Evolutionary conservation across 1,139 yeast species (phyloP), one percentile per base, ranked within the genome.

Genomic region (Geotrichum aggregatum): DNA sequence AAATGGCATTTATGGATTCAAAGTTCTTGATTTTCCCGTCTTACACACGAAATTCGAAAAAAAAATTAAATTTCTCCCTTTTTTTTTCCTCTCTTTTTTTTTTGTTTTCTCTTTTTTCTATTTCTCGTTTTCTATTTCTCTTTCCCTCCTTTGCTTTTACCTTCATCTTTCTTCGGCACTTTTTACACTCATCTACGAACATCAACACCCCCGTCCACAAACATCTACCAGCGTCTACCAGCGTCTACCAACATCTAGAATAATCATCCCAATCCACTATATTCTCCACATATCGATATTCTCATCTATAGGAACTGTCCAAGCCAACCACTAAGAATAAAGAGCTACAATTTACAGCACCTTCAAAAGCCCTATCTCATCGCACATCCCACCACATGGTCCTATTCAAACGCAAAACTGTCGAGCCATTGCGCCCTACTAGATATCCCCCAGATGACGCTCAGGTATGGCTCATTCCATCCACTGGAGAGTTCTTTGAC

Each of bases 401-500:
- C 40, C 56, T 65, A 39, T 69, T 66, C 58, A 69, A 70, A 57
- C 65, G 73, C 44, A 69, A 68, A 56, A 58, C 62, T 22, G 71
- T 70, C 47, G 63, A 58, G 43, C 59, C 63, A 21, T 61, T 60
- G 14, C 59, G 61, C 28, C 66, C 71, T 8, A 51, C 50, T 22
- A 47, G 45, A 31, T 56, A 55, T 26, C 66, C 65, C 11, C 61
- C 61, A 24, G 63, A 59, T 18, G 65, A 64, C 43, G 57, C 62
- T 34, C 58, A 59, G 30, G 74, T 88, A 1, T 92, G 89, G 86
- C 74, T 73, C 59, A 88, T 92, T 49, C 82, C 87, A 19, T 82
- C 82, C 59, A 91, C 98, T 2, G 84, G 83, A 50, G 98, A 92
- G 71, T 91, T 95, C 87, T 92, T 89, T 66, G 62, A 73, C 21